phyloP scores from a whole-genome alignment of 2,329 filamentous ascomycete genomes.

The Fusarium lateritium region DNA sequence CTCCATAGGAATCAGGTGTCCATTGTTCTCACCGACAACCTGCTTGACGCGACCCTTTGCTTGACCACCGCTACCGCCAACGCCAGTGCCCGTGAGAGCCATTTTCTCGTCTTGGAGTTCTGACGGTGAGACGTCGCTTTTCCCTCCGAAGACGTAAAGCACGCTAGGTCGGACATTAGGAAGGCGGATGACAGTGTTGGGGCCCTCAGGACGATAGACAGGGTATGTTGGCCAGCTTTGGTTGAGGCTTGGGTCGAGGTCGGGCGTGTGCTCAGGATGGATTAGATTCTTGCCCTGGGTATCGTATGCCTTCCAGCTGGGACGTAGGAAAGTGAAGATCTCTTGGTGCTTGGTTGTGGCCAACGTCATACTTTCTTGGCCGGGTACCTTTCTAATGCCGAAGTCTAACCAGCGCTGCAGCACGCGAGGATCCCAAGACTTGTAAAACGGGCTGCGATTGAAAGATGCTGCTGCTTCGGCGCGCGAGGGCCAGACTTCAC shows the following conservation, averaged over 20 bases:
- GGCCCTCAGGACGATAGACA: conserved; percentile 78
- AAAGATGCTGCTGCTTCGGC: conserved; percentile 77
- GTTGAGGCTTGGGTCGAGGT: conserved; percentile 61
- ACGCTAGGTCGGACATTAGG: conserved; percentile 74
- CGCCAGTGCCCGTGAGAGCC: conserved; percentile 72
- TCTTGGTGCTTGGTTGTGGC: conserved; percentile 86
- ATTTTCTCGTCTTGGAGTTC: conserved; percentile 71
- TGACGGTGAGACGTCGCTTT: conserved; percentile 69
- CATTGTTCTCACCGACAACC: conserved; percentile 74
- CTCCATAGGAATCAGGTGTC: conserved; percentile 91
- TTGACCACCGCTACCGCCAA: conserved; percentile 77
- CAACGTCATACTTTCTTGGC: conserved; percentile 72
- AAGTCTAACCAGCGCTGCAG: conserved; percentile 74
- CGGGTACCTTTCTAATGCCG: conserved; percentile 77
- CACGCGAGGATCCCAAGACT: conserved; percentile 84
- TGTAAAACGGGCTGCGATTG: conserved; percentile 77
- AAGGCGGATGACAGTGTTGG: conserved; percentile 69
- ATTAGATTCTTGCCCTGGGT: conserved; percentile 56
- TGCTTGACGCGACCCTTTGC: conserved; percentile 76
- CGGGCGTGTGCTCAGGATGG: conserved; percentile 59
- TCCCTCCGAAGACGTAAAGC: conserved; percentile 78
- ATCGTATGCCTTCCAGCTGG: conserved; percentile 65
- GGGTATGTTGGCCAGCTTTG: conserved; percentile 59
- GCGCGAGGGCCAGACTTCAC: conserved; percentile 87
- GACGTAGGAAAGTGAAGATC: conserved; percentile 82